Base-by-base conservation (phyloP, 805 yeast genomes). In the Metschnikowia cubensis region DNA sequence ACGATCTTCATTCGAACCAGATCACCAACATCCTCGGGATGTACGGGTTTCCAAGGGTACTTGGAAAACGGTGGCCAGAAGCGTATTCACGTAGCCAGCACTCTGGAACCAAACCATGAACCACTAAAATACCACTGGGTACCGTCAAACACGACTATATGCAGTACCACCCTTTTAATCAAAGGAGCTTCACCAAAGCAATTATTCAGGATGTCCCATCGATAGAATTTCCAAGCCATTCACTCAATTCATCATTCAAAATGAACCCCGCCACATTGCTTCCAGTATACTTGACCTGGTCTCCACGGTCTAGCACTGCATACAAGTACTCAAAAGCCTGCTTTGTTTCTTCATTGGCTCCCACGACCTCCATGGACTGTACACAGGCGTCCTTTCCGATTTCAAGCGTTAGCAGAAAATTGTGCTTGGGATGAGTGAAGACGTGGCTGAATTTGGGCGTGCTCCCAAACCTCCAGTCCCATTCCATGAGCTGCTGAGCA, bases 381-480 rank as follows among this genome's bases (percentile, higher is more conserved):
- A 71, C 57, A 0, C 60, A 36, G 2, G 74, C 72, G 4, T 59
- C 48, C 50, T 79, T 82, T 5, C 77, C 83, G 3, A 89, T 83
- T 2, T 61, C 50, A 40, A 77, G 73, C 33, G 56, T 62, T 4
- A 79, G 61, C 15, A 44, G 48, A 56, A 73, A 54, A 11, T 70
- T 64, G 51, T 62, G 54, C 36, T 67, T 63, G 0, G 64, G 64
- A 38, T 70, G 66, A 2, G 59, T 60, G 17, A 86, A 62, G 1
- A 60, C 59, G 50, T 87, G 82, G 37, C 76, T 72, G 63, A 92
- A 94, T 51, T 72, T 75, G 0, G 97, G 97, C 0, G 96, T 85
- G 18, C 76, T 71, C 1, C 89, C 91, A 64, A 70, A 89, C 35
- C 70, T 79, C 96, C 96, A 91, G 1, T 79, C 70, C 87, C 94